Evolutionary conservation across 2,329 filamentous ascomycete genomes (phyloP), one percentile per base, ranked within the genome.

Genomic region (Venturia carpophila): DNA sequence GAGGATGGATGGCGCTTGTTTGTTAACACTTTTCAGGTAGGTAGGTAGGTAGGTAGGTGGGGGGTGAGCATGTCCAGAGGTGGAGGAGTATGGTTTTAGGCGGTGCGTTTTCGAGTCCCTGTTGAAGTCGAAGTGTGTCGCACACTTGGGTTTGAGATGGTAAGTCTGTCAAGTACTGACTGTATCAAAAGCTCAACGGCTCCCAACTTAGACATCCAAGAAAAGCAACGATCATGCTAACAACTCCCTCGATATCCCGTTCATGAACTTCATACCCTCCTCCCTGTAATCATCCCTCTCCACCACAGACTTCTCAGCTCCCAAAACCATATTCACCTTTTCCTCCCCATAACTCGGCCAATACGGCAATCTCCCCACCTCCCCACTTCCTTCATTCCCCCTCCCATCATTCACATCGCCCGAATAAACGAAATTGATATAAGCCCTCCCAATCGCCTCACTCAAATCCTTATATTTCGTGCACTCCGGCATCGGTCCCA

Each of bases 241-340:
- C 41, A 63, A 63, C 27, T 63, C 41, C 19, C 41, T 45, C 11
- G 61, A 41, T 6, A 63, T 47, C 5, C 41, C 19, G 15, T 63
- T 63, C 2, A 63, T 63, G 41, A 63, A 63, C 7, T 45, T 17
- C 3, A 63, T 63, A 10, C 41, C 61, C 41, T 45, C 41, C 10
- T 11, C 13, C 10, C 61, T 63, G 17, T 41, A 63, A 43, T 24
- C 30, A 47, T 63, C 61, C 19, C 47, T 37, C 41, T 63, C 61
- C 9, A 49, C 43, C n/a, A 27, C 17, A 5, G 30, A 27, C n/a
- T n/a, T n/a, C 2, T 17, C 41, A 41, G 61, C 61, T 1, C 47
- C 49, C 17, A 63, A n/a, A 21, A 63, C 61, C 41, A 63, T 63
- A 47, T 63, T 63, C 39, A 43, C 61, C n/a, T 21, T 49, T 41